Evolutionary conservation across 2,329 filamentous ascomycete species (phyloP), one percentile per base, ranked within the genome.

Genomic region (Neofusicoccum sp.): DNA sequence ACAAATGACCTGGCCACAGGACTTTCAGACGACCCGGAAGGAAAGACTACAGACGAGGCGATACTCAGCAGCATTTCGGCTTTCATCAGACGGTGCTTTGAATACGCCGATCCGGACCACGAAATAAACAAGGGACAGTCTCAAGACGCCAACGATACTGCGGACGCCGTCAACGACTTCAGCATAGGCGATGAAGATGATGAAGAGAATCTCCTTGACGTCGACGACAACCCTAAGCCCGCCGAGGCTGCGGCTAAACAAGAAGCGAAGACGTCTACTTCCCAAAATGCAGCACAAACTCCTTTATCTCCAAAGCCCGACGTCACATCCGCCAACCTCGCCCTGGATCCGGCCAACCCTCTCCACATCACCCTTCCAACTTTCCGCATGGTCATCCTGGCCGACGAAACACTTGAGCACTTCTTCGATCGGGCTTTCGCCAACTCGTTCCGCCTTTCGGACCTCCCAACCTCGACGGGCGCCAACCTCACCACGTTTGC

Each of bases 351-450:
- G 2, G 89, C 92, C 31, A 94, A 96, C 67, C 95, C 95, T 6
- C 84, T 99, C 0, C 91, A 97, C 74, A 97, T 99, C 72, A 98
- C 95, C 0, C 84, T 99, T 1, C 95, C 95, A 1, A 99, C 95
- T 0, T 99, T 99, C 84, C 90, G 95, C 67, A 99, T 99, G 95
- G 93, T 99, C 3, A 91, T 99, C 8, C 86, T 99, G 6, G 95
- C 95, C 47, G 95, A 99, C 72, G 95, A 99, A 76, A 85, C 96
- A 0, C 86, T 99, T 5, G 94, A 99, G 72, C 91, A 96, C 69
- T 99, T 99, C 79, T 99, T 99, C 74, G 95, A 99, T 78, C 91
- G 92, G 0, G 96, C 93, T 44, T 97, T 98, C 79, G 92, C 94
- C 0, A 88, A 91, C 58, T 97, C 93, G 1, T 96, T 99, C 85